These are phyloP conservation scores for Podochytrium sp. DNA, from an alignment of 192 early-diverging fungal species.

Conservation along the genomic window DNA sequence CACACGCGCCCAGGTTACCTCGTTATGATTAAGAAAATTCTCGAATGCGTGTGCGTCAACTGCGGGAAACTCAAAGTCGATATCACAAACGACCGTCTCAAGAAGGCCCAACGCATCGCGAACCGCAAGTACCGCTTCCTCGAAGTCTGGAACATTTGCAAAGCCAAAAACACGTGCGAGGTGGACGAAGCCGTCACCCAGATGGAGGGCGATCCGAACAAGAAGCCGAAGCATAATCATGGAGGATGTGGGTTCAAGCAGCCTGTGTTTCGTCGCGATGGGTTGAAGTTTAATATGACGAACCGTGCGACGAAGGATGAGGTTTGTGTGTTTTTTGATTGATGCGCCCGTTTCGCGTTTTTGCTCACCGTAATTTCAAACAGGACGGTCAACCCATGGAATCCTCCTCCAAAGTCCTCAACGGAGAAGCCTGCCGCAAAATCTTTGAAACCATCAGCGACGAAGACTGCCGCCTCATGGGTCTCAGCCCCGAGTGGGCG, in stretches of 20 bases:
- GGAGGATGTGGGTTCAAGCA: constrained; percentile 87
- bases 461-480: constrained; percentile 84
- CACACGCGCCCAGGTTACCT: constrained; percentile 82
- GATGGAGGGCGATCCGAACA: constrained; percentile 31
- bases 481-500: constrained; percentile 86
- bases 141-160: constrained; percentile 87
- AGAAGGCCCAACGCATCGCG: constrained; percentile 37
- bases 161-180: constrained; percentile 82
- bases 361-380: neutral
- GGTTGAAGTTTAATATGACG: constrained; percentile 63
- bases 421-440: constrained; percentile 75
- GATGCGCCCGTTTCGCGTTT: neutral
- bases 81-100: constrained; percentile 58
- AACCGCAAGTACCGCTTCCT: constrained; percentile 63
- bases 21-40: constrained; percentile 91
- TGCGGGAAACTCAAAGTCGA: constrained; percentile 94
- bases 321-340: too few relatives aligned
- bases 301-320: constrained; percentile 43
- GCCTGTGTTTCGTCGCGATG: constrained; percentile 81
- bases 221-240: constrained; percentile 63
- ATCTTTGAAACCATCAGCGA: constrained; percentile 87
- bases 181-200: constrained; percentile 66
- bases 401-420: constrained; percentile 50
- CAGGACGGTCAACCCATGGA: constrained; percentile 35
- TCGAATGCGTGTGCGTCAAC: constrained; percentile 94